These are phyloP conservation scores for Pseudopyricularia cyperi DNA, from an alignment of 2,329 filamentous ascomycete genomes.

Conservation along the genomic window DNA sequence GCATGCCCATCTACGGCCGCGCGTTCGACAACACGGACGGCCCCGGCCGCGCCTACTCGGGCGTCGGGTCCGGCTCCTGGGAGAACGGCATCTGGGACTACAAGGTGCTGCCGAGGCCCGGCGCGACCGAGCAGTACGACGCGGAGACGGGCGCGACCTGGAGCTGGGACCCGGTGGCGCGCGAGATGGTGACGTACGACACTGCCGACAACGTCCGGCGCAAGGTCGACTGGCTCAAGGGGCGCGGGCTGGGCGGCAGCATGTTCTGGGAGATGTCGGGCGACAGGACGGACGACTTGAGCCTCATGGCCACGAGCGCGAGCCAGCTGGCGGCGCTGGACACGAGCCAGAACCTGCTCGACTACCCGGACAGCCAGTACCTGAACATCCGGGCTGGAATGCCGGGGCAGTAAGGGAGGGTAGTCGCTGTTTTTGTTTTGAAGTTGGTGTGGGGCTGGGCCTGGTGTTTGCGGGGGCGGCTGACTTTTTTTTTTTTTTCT, in stretches of 20 bases:
- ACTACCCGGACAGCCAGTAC: constrained; percentile 40
- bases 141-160: constrained; percentile 48
- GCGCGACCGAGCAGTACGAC: constrained; percentile 46
- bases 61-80: constrained; percentile 56
- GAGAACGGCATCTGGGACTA: constrained; percentile 70
- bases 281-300: constrained; percentile 46
- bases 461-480: neutral
- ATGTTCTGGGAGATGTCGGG: constrained; percentile 81
- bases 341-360: constrained; percentile 32
- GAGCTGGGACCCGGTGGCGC: constrained; percentile 48
- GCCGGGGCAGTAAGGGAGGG: neutral
- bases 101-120: constrained; percentile 56
- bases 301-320: constrained; percentile 41
- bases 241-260: constrained; percentile 52
- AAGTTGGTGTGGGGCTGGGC: neutral
- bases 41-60: constrained; percentile 48
- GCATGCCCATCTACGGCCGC: constrained; percentile 70
- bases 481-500: neutral
- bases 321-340: constrained; percentile 31
- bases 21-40: constrained; percentile 54
- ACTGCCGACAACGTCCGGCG: constrained; percentile 42
- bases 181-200: constrained; percentile 61
- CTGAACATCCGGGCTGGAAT: constrained; percentile 33
- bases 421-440: neutral
- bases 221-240: constrained; percentile 55